phyloP scores from a whole-genome alignment of 2,329 filamentous ascomycete genomes.

The Exophiala viscosa region DNA sequence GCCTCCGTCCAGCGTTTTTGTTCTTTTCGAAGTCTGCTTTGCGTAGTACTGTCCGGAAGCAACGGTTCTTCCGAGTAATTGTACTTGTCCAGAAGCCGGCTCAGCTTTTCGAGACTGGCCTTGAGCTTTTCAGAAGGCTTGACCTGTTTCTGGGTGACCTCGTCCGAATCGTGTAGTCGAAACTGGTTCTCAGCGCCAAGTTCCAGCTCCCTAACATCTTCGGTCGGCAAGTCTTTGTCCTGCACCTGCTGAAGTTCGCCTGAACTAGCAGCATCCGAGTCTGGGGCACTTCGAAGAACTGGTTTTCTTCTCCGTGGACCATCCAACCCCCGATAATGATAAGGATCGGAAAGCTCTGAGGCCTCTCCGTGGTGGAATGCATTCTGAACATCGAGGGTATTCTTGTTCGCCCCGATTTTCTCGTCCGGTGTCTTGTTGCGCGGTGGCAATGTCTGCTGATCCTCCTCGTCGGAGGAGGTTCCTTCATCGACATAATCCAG shows the following conservation, averaged over 20 bases:
- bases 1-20: neutral
- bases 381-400: neutral
- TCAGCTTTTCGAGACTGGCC: neutral
- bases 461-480: neutral
- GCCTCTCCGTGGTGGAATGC: neutral
- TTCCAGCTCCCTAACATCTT: neutral
- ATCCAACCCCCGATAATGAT: neutral
- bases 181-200: neutral
- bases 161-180: neutral
- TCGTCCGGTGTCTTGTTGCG: no score
- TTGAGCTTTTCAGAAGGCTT: neutral
- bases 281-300: neutral
- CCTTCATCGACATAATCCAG: neutral
- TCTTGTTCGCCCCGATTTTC: no score
- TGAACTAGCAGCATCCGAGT: neutral
- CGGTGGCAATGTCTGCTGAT: no score
- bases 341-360: neutral
- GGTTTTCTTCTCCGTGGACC: neutral
- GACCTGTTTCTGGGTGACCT: neutral
- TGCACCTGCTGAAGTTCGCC: neutral
- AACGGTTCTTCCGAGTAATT: neutral
- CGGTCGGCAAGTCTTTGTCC: neutral
- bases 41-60: neutral
- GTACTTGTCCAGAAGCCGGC: neutral
- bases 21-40: no score